Evolutionary conservation across 257 asterid species (phyloP).

Genomic region (Paulownia fortunei): DNA sequence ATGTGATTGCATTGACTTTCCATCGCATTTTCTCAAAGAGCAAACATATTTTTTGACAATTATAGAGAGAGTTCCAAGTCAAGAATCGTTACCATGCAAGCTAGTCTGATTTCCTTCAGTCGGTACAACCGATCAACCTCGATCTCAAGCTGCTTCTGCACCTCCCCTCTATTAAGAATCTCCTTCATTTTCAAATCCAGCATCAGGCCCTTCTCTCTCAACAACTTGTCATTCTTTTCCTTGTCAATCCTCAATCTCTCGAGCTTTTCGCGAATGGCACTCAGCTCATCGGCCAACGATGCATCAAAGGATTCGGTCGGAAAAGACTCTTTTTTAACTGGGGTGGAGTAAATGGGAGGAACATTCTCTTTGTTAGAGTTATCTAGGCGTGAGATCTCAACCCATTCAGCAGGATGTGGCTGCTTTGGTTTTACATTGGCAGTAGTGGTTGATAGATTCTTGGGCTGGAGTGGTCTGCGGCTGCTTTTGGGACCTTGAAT

Average conservation of each 20-base stretch:
- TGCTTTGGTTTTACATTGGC: slow-evolving; percentile 13
- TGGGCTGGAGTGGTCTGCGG: slow-evolving; percentile 63
- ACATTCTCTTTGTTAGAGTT: slow-evolving; percentile 68
- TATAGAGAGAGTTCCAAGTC: too few species aligned
- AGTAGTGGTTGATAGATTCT: slow-evolving; percentile 38
- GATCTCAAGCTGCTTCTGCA: slow-evolving; percentile 80
- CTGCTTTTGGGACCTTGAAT: slow-evolving; percentile 27
- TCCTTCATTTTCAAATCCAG: slow-evolving; percentile 72
- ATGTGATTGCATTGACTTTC: too few species aligned
- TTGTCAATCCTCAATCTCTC: slow-evolving; percentile 64
- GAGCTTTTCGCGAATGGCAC: slow-evolving; percentile 61
- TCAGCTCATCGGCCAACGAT: slow-evolving; percentile 80
- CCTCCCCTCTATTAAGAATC: slow-evolving; percentile 57
- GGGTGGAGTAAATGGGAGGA: slow-evolving; percentile 40
- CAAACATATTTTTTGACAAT: too few species aligned
- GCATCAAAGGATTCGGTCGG: slow-evolving; percentile 46
- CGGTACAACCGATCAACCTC: slow-evolving; percentile 89
- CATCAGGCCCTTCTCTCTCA: slow-evolving; percentile 48
- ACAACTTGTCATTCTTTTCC: slow-evolving; percentile 57
- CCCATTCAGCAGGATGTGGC: slow-evolving; percentile 10
- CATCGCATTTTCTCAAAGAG: too few species aligned
- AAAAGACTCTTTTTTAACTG: slow-evolving; percentile 5
- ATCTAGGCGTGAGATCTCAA: too few species aligned
- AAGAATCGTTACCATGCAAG: slow-evolving; percentile 71
- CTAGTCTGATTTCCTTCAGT: slow-evolving; percentile 70